Base-by-base conservation (phyloP, 73 alveolate genomes). In the Durusdinium trenchii region DNA sequence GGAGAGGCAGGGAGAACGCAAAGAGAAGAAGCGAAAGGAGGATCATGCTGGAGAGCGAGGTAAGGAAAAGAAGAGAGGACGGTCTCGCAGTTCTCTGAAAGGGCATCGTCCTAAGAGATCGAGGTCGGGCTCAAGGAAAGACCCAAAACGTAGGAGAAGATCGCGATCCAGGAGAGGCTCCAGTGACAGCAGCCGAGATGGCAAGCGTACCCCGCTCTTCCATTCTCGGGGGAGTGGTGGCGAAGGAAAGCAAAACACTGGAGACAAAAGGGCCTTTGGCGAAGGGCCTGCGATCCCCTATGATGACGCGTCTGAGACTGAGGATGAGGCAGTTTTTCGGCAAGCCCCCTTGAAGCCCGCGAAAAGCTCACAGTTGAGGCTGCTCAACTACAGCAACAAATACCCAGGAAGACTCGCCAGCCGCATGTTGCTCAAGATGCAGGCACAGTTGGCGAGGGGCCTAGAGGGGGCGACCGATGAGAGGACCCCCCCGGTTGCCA, bases 371-470 rank as follows among this genome's bases (percentile, higher is more conserved):
- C 83, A 71, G 50, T 50, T 71, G 51, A 71, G 40, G 51, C 83
- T 71, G 10, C 51, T 71, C 51, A 71, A 50, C 50, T 71, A 71
- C 83, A 71, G 83, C 83, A 26, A 50, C 5, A 71, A 71, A 7
- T 36, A 71, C 83, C 83, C 83, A 71, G 83, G 83, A 38, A 1
- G 83, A 71, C 83, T 71, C 30, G 83, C 83, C 83, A 36, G 51
- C 51, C 50, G 83, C 23, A 71, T 71, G 83, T n/a, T 71, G 52
- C 40, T 71, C n/a, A 71, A 71, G 30, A 71, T 71, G 83, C 50
- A 35, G n/a, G 30, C 7, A 50, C 30, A 47, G 52, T 14, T n/a
- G 83, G 83, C 83, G 30, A 71, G 83, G 83, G 83, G 83, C 0
- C 30, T 71, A 18, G 83, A 71, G 83, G 83, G 83, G 83, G 83